Conservation (phyloP, 2,329 filamentous ascomycete genomes). For the Zasmidium citrigriseum region DNA sequence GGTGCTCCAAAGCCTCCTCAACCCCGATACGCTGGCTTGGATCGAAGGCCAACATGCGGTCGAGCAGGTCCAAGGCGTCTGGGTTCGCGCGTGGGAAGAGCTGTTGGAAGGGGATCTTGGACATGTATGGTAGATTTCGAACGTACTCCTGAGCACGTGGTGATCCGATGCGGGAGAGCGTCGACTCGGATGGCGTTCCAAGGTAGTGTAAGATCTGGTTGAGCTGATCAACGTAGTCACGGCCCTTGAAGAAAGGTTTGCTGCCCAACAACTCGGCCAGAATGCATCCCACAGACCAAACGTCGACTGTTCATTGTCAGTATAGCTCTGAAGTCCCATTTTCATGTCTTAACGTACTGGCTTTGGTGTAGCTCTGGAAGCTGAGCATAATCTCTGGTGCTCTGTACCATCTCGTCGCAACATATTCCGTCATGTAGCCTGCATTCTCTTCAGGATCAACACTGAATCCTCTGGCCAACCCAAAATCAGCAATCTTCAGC, state of each 20-base stretch:
- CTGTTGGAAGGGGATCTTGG: slow-evolving; percentile 80
- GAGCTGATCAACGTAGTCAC: slow-evolving; percentile 98
- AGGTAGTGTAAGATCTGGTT: slow-evolving; percentile 99
- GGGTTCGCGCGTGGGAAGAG: slow-evolving; percentile 95
- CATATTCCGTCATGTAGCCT: slow-evolving; percentile 99
- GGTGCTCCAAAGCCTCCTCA: slow-evolving; percentile 92
- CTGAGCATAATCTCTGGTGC: slow-evolving; percentile 99
- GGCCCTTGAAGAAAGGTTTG: slow-evolving; percentile 97
- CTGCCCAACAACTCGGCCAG: slow-evolving; percentile 93
- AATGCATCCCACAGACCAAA: slow-evolving; percentile 98
- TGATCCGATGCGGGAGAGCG: slow-evolving; percentile 87
- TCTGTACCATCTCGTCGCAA: slow-evolving; percentile 97
- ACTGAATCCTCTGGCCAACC: slow-evolving; percentile 92
- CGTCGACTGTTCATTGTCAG: slow-evolving; percentile 69
- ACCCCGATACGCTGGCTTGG: slow-evolving; percentile 90
- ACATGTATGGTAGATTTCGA: slow-evolving; percentile 64
- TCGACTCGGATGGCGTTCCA: slow-evolving; percentile 94
- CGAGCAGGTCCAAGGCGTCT: slow-evolving; percentile 89
- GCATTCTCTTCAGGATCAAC: slow-evolving; percentile 97
- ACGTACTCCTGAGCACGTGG: slow-evolving; percentile 97
- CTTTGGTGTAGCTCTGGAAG: slow-evolving; percentile 99
- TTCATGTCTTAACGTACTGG: slow-evolving; percentile 68
- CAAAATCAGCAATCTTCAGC: slow-evolving; percentile 99
- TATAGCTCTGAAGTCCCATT: not conserved
- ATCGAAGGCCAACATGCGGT: slow-evolving; percentile 97